Base-by-base conservation (phyloP, 179 eudicot species). In the Corrigiola litoralis region DNA sequence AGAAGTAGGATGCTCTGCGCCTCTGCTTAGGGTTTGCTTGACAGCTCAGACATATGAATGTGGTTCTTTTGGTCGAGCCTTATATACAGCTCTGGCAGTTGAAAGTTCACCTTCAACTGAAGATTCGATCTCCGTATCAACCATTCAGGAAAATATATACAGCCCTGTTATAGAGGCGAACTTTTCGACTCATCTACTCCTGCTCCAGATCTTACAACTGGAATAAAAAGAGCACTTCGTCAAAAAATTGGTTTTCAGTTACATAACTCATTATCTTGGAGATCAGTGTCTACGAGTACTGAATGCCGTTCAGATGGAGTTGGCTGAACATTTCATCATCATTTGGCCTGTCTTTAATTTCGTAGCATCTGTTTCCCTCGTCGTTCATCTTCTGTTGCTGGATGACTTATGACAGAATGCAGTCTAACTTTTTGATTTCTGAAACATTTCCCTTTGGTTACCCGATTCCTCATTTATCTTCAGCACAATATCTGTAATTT, bases 391-490 rank as follows among this genome's bases (percentile, higher is more conserved):
- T 17, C 31, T 14, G 27, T 48, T 59, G 36, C 45, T 6, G 17
- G 14, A 31, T 24, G 55, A 51, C 69, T 52, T 61, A 27, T 49
- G 40, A 23, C 67, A 37, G 58, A 41, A 20, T 12, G 55, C 17
- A 70, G 55, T 42, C 44, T 36, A 60, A 24, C 36, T 80, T 80
- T 13, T 80, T 82, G 45, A 79, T 73, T 41, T 79, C 61, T 65
- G 77, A 78, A 80, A 79, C 66, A 20, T 9, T 58, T 78, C 82
- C 72, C 84, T 86, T 75, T 79, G 82, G 33, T 32, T 34, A 16
- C 73, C 70, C 92, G 87, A 88, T 27, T 86, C 82, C 65, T 71
- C 72, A 61, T 70, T 72, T 52, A 76, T 80, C 69, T 80, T 77
- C 66, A 68, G 82, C 55, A 86, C 73, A 33, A 61, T 54, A 55